Percentiles rank a stretch among this genome's conserved stretches.
Evolutionary conservation across 164 flowering plant genomes (phyloP).

Genomic region (Paratinospora sagittata): DNA sequence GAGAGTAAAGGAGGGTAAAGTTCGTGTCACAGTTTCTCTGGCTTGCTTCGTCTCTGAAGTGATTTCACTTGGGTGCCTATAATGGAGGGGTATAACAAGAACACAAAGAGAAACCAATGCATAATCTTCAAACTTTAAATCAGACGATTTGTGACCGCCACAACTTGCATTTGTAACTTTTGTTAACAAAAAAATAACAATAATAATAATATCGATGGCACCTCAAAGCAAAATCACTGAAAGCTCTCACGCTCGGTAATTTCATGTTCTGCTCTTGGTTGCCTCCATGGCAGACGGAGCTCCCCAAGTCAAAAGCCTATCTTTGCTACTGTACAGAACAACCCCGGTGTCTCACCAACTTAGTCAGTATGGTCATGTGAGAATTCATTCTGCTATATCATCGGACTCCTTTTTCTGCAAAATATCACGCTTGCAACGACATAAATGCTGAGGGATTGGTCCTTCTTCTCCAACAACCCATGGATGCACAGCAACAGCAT

Average conservation of each 20-base stretch:
- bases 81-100: too few species aligned
- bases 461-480: slow-evolving; percentile 84
- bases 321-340: not conserved
- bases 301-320: not conserved
- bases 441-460: slow-evolving; percentile 55
- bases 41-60: too few species aligned
- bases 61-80: too few species aligned
- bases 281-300: not conserved
- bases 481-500: slow-evolving; percentile 49
- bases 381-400: not conserved
- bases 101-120: too few species aligned
- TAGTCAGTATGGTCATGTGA: not conserved
- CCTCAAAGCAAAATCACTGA: not conserved
- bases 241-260: not conserved
- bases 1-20: too few species aligned
- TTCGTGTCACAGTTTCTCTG: too few species aligned
- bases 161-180: not conserved
- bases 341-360: not conserved
- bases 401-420: slow-evolving; percentile 14
- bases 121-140: not conserved
- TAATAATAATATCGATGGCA: not conserved
- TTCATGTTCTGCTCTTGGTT: not conserved
- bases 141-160: not conserved
- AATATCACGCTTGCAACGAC: slow-evolving; percentile 66
- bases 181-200: not conserved